Evolutionary conservation across 352 stramenopile genomes (phyloP).

Genomic region (Phytophthora sansomeana): DNA sequence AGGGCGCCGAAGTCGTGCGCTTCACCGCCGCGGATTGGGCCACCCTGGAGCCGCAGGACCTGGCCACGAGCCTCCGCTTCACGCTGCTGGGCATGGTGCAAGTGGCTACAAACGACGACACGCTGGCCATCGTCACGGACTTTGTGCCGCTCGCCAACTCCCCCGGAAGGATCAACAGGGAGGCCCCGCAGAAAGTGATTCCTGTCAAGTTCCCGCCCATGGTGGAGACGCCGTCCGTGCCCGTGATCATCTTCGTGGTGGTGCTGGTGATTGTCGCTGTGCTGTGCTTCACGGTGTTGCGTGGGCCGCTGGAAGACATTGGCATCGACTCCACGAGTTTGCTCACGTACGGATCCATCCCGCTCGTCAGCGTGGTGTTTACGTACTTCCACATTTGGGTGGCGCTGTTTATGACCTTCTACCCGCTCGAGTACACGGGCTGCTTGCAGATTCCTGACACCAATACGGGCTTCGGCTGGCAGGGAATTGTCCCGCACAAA

Average conservation of each 20-base stretch:
- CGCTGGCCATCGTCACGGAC: constrained; percentile 80
- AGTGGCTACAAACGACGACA: constrained; percentile 68
- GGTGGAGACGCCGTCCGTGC: constrained; percentile 77
- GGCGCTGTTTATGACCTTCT: constrained; percentile 98
- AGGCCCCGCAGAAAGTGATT: constrained; percentile 28
- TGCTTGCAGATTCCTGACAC: constrained; percentile 87
- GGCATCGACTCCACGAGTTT: constrained; percentile 71
- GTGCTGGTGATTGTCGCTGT: constrained; percentile 64
- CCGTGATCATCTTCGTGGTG: constrained; percentile 52
- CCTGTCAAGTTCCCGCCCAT: constrained; percentile 86
- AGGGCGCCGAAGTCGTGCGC: constrained; percentile 73
- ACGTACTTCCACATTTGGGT: constrained; percentile 97
- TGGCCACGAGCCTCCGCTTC: constrained; percentile 85
- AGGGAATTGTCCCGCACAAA: constrained; percentile 98
- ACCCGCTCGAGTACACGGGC: constrained; percentile 95
- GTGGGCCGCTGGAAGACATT: constrained; percentile 54
- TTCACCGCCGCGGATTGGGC: constrained; percentile 71
- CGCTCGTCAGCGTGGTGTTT: constrained; percentile 89
- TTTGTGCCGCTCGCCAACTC: constrained; percentile 60
- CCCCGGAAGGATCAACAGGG: constrained; percentile 27
- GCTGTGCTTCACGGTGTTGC: constrained; percentile 83
- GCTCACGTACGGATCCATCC: constrained; percentile 87
- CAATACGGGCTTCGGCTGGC: constrained; percentile 96
- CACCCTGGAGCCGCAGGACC: constrained; percentile 58
- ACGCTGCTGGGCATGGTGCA: constrained; percentile 89